Base-by-base conservation (phyloP, 192 early-diverging fungal species). In the Umbelopsis isabellina region DNA sequence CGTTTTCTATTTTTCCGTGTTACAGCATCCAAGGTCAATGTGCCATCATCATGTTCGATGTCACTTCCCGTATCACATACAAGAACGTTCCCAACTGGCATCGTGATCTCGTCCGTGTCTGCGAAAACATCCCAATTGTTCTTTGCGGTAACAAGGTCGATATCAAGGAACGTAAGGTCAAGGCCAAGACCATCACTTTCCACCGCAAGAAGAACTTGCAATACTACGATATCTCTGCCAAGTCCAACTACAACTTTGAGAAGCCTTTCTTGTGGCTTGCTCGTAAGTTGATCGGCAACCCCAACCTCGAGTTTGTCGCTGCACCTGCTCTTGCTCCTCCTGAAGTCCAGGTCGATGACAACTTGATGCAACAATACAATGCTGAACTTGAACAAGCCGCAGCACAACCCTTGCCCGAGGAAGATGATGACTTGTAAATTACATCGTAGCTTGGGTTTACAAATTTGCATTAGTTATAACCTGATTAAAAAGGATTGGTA, bases 51-150 rank as follows among this genome's bases (percentile, higher is more conserved):
- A 99, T 99, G 98, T 99, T 99, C 74, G 98, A 99, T 75, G 94
- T 99, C 65, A 98, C 98, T 68, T 96, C 98, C 66, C 90, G 98
- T 72, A 99, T 99, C 75, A 99, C 98, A 74, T 99, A 99, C 88
- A 99, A 98, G 91, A 99, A 96, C 88, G 98, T 99, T 20, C 98
- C 98, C 80, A 99, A 98, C 91, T 99, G 98, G 98, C 98, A 99
- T 83, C 91, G 98, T 83, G 98, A 99, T 84, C 86, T 99, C 45
- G 94, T 96, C 73, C 94, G 98, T 72, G 98, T 99, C 61, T 99
- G 98, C 86, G 98, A 99, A 83, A 98, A 97, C 89, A 95, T 99
- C 80, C 98, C 98, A 27, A 99, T 99, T 81, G 98, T 99, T 73
- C 93, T 99, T 65, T 96, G 94, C 89, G 98, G 98, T 80, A 99